Base-by-base conservation (phyloP, 2,329 filamentous ascomycete genomes). In the Colletotrichum siamense region DNA sequence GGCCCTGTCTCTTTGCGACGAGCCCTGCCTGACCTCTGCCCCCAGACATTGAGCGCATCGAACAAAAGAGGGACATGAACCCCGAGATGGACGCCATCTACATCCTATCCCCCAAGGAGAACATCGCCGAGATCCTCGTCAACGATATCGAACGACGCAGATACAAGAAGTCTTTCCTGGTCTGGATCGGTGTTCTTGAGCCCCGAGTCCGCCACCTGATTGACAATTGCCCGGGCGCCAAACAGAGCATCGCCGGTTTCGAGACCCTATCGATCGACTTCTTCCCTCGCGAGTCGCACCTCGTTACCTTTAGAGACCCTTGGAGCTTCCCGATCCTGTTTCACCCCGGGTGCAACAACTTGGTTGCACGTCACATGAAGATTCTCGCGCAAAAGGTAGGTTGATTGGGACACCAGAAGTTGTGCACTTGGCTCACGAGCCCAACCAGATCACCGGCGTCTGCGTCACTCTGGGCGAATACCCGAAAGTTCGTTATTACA, bases 71-170 rank as follows among this genome's bases (percentile, higher is more conserved):
- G 82, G 93, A 94, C 64, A 90, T 91, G 83, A 98, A 98, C 83
- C 93, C 93, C 72, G 94, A 95, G 80, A 98, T 98, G 92, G 97
- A 99, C 85, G 97, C 96, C 81, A 92, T 99, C 79, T 99, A 99
- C 87, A 89, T 99, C 77, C 90, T 99, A 73, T 94, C 96, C 0
- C 95, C 97, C 10, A 91, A 95, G 81, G 89, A 95, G 8, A 95
- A 98, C 84, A 95, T 98, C 78, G 94, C 99, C 81, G 96, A 99
- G 81, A 98, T 96, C 83, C 89, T 99, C 63, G 92, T 99, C 86
- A 95, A 96, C 82, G 97, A 99, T 84, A 94, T 99, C 77, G 95
- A 98, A 82, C 92, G 94, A 80, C 91, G 92, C 79, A 92, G 95
- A 83, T 99, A 99, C 86, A 91, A 92, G 79, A 94, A 91, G 81